Evolutionary conservation across 140 eudicot genomes (phyloP).

Genomic region (Oenanthe javanica): DNA sequence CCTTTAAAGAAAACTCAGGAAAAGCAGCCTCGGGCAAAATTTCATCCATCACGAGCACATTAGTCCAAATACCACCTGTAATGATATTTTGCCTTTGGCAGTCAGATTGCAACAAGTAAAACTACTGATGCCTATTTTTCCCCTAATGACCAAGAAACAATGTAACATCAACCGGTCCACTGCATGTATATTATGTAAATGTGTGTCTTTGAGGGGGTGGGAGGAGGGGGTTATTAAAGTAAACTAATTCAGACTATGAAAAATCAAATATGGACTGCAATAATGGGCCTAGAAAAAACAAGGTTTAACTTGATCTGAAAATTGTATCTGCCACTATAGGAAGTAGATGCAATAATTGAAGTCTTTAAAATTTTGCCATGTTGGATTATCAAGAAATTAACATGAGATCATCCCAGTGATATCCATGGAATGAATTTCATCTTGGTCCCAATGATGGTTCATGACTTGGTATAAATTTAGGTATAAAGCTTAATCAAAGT

Average conservation of each 20-base stretch:
- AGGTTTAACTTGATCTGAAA: not conserved
- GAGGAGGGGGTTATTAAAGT: not conserved
- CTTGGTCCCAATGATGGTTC: not conserved
- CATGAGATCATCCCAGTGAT: not conserved
- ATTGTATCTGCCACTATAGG: not conserved
- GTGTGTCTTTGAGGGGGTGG: not conserved
- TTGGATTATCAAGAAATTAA: not conserved
- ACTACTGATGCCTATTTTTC: not conserved
- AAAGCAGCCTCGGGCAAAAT: constrained; percentile 84
- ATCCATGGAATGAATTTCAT: not conserved
- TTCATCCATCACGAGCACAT: constrained; percentile 73
- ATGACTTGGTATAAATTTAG: not conserved
- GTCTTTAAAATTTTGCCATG: not conserved
- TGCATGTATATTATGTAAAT: not conserved
- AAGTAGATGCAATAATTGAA: not conserved
- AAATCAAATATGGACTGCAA: not conserved
- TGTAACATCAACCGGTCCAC: not conserved
- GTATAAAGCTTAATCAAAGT: too few species aligned
- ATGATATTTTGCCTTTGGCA: not conserved
- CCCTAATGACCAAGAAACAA: not conserved
- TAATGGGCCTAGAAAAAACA: not conserved
- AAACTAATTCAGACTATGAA: not conserved
- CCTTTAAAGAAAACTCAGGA: constrained; percentile 67
- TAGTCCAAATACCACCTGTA: constrained; percentile 81
- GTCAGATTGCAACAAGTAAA: not conserved